phyloP scores from a whole-genome alignment of 2,329 filamentous ascomycete species.

The Colletotrichum higginsianum region DNA sequence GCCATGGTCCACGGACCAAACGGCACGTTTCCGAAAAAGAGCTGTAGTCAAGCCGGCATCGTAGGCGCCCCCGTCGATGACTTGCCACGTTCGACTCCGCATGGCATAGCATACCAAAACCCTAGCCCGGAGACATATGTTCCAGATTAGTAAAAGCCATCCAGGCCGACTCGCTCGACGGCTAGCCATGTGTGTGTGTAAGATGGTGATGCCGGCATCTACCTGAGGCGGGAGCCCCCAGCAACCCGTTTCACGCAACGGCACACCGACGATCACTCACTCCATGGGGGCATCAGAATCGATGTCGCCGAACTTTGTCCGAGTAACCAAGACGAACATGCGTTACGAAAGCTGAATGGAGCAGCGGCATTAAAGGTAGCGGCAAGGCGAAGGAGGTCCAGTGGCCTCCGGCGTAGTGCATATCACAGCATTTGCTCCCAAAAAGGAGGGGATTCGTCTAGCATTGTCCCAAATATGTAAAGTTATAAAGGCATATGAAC shows the following conservation, averaged over 20 bases:
- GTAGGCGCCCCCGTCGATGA: too few species aligned
- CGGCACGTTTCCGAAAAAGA: background rate
- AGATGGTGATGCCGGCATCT: background rate
- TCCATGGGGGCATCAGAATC: background rate
- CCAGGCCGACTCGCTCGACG: background rate
- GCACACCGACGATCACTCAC: background rate
- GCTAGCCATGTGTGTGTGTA: background rate
- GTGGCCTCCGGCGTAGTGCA: background rate
- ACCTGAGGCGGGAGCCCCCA: background rate
- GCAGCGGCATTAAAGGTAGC: background rate
- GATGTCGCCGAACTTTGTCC: background rate
- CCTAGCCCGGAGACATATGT: background rate
- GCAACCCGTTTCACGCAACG: background rate
- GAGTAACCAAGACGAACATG: background rate
- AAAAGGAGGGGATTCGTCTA: background rate
- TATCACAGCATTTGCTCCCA: background rate
- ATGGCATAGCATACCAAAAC: background rate
- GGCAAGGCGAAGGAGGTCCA: background rate
- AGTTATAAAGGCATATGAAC: slow-evolving; percentile 14
- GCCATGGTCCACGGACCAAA: background rate
- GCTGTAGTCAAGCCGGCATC: background rate
- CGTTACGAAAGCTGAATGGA: background rate
- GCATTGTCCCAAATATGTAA: background rate
- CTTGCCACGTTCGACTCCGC: background rate
- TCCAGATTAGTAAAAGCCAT: background rate